Conservation (phyloP, 345 rosid genomes). For the Pistacia vera region DNA sequence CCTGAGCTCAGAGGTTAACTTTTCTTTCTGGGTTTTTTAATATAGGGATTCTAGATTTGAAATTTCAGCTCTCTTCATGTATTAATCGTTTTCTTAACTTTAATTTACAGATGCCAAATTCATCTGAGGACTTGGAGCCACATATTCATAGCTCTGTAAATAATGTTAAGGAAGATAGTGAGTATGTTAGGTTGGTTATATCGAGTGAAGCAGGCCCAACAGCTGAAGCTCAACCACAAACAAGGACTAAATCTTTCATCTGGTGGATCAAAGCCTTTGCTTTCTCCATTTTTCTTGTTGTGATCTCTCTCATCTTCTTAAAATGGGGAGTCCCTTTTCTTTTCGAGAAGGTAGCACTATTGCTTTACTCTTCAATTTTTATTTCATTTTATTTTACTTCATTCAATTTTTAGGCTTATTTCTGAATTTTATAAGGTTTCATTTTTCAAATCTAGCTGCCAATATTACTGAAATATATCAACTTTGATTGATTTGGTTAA, state of each 20-base stretch:
- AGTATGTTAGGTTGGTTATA: constrained; percentile 71
- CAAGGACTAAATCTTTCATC: constrained; percentile 24
- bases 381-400: background rate
- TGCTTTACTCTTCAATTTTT: background rate
- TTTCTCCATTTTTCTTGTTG: constrained; percentile 26
- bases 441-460: too few relatives aligned
- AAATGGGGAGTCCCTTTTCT: constrained; percentile 92
- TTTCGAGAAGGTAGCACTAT: constrained; percentile 55
- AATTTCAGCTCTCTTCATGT: too few relatives aligned
- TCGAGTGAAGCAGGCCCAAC: constrained; percentile 40
- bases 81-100: too few relatives aligned
- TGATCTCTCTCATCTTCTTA: constrained; percentile 46
- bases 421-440: background rate
- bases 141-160: background rate
- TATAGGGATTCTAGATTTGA: too few relatives aligned
- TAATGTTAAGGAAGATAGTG: constrained; percentile 53
- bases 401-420: background rate
- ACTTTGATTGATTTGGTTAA: background rate
- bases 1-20: too few relatives aligned
- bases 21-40: too few relatives aligned
- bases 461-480: too few relatives aligned
- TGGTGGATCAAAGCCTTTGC: constrained; percentile 74
- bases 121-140: constrained; percentile 31
- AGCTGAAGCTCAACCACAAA: constrained; percentile 34
- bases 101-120: constrained; percentile 37